Conservation (phyloP, 2,329 filamentous ascomycete species). For the Alternaria triticimaculans region DNA sequence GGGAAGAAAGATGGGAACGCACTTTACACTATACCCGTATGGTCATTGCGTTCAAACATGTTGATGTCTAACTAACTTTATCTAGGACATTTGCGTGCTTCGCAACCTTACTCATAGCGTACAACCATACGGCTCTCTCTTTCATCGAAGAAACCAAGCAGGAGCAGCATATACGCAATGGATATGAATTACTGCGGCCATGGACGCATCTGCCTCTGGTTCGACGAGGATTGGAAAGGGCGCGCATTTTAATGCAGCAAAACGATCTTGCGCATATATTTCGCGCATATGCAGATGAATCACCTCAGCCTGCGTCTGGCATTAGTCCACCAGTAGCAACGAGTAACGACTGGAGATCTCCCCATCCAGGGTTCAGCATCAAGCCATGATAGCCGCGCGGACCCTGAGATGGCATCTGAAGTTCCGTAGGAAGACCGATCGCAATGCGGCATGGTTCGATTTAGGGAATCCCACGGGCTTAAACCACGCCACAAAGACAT, state of each 20-base stretch:
- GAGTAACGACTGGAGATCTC: slow-evolving; percentile 9
- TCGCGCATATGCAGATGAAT: slow-evolving; percentile 10
- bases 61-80: neutral
- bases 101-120: slow-evolving; percentile 27
- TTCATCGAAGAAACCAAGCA: slow-evolving; percentile 30
- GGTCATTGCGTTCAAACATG: neutral
- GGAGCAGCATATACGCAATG: slow-evolving; percentile 32
- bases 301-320: neutral
- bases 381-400: neutral
- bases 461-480: neutral
- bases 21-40: slow-evolving; percentile 30
- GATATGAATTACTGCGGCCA: slow-evolving; percentile 27
- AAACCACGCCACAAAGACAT: neutral
- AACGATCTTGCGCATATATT: slow-evolving; percentile 22
- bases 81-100: slow-evolving; percentile 28
- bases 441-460: neutral
- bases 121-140: slow-evolving; percentile 21
- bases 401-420: neutral
- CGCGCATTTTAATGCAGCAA: slow-evolving; percentile 28
- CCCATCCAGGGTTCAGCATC: neutral
- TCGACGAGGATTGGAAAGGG: slow-evolving; percentile 26
- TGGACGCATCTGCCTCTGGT: slow-evolving; percentile 32
- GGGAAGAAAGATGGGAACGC: slow-evolving; percentile 30
- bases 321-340: slow-evolving; percentile 6
- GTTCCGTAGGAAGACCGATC: neutral